phyloP scores from a whole-genome alignment of 2,329 filamentous ascomycete genomes.

The Dryadomyces quercus-mongolicae region DNA sequence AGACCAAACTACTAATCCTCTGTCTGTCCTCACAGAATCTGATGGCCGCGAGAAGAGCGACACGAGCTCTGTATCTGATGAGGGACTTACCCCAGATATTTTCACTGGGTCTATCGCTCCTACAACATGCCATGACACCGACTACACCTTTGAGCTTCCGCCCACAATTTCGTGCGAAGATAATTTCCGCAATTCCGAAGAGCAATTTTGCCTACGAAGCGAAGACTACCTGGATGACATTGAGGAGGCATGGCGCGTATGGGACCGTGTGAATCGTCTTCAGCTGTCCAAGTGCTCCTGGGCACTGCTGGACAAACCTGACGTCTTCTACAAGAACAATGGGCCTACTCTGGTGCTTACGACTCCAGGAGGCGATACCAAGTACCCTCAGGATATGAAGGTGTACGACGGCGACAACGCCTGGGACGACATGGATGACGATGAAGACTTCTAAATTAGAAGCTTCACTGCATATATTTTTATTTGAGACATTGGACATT shows the following conservation, averaged over 20 bases:
- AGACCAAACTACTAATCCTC: too few species aligned
- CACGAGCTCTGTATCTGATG: too few species aligned
- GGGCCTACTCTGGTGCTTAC: conserved; percentile 8
- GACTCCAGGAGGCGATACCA: conserved; percentile 6
- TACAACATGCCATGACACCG: too few species aligned
- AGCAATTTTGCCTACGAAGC: neutral
- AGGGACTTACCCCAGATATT: too few species aligned
- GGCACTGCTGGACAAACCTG: conserved; percentile 2
- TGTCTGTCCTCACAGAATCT: too few species aligned
- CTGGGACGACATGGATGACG: conserved; percentile 6
- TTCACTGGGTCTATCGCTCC: too few species aligned
- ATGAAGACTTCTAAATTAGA: neutral
- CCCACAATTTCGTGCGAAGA: neutral
- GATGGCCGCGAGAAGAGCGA: too few species aligned
- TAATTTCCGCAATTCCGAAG: neutral
- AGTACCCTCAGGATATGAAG: conserved; percentile 9
- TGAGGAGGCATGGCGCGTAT: neutral
- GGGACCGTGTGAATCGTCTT: neutral
- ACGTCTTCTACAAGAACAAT: conserved; percentile 3
- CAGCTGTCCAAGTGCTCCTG: conserved; percentile 3
- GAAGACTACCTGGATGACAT: neutral
- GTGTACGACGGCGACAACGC: neutral
- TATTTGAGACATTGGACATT: neutral
- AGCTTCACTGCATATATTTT: neutral
- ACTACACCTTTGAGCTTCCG: too few species aligned